phyloP scores from a whole-genome alignment of 2,329 filamentous ascomycete genomes.

The Didymella glomerata region DNA sequence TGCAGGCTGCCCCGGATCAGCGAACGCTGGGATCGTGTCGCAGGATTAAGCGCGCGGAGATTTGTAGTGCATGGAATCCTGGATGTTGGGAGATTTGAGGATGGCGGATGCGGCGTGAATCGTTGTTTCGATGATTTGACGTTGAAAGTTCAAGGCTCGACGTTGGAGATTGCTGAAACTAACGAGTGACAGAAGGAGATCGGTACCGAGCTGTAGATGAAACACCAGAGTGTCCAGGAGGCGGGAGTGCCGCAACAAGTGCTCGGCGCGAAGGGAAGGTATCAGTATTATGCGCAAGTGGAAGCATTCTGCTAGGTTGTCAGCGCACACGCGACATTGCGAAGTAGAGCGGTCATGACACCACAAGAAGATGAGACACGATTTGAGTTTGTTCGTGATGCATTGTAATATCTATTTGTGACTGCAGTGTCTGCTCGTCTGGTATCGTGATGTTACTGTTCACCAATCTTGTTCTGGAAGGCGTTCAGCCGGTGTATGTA shows the following conservation, averaged over 20 bases:
- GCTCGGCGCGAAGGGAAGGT: background rate
- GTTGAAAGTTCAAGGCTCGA: conserved; percentile 7
- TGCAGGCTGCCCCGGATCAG: conserved; percentile 15
- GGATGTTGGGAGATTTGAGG: conserved; percentile 4
- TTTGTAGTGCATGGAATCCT: conserved; percentile 1
- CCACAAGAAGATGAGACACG: background rate
- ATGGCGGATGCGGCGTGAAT: background rate
- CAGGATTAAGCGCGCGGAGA: conserved; percentile 18
- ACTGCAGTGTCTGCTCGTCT: conserved; percentile 10
- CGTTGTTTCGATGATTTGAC: conserved; percentile 7
- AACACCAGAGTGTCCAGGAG: conserved; percentile 3
- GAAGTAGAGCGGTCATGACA: too few species aligned
- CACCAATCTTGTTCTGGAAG: conserved; percentile 5
- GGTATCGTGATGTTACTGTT: conserved; percentile 14
- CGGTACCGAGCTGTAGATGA: conserved; percentile 14
- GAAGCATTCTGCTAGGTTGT: background rate
- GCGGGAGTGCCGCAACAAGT: background rate
- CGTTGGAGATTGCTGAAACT: conserved; percentile 12
- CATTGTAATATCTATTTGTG: conserved; percentile 8
- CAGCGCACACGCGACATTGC: background rate
- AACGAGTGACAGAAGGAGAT: background rate
- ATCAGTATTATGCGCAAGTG: background rate
- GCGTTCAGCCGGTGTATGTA: conserved; percentile 1
- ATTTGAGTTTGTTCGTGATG: background rate
- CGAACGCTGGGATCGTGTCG: conserved; percentile 9